These are phyloP conservation scores for Adansonia madagascariensis DNA, from an alignment of 441 rosid genomes.

Conservation along the genomic window DNA sequence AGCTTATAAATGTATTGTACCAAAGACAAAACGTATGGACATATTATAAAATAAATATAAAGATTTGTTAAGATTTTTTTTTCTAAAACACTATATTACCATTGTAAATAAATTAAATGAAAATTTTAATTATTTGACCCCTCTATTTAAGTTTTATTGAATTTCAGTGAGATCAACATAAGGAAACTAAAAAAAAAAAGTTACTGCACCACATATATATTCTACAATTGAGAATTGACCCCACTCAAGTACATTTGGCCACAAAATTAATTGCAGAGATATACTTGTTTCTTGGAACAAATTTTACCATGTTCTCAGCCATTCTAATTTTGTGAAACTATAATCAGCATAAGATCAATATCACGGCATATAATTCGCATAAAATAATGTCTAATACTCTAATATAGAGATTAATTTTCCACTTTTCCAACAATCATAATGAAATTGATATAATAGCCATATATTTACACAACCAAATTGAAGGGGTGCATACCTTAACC, in stretches of 20 bases:
- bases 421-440: constrained; percentile 4
- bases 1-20: neutral
- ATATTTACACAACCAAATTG: neutral
- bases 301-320: neutral
- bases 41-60: neutral
- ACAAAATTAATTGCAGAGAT: neutral
- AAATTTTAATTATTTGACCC: too few species aligned
- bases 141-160: too few species aligned
- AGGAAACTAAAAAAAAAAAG: too few species aligned
- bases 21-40: neutral
- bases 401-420: neutral
- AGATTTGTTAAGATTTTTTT: neutral
- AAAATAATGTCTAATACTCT: neutral
- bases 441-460: neutral
- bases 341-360: neutral
- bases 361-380: neutral
- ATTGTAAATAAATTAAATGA: too few species aligned
- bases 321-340: neutral
- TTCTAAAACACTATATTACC: neutral
- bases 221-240: neutral
- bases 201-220: too few species aligned
- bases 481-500: constrained; percentile 69
- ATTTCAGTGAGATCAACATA: too few species aligned
- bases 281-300: neutral
- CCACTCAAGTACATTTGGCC: neutral